These are phyloP conservation scores for Claviceps capensis DNA, from an alignment of 2,329 filamentous ascomycete species.

Conservation along the genomic window DNA sequence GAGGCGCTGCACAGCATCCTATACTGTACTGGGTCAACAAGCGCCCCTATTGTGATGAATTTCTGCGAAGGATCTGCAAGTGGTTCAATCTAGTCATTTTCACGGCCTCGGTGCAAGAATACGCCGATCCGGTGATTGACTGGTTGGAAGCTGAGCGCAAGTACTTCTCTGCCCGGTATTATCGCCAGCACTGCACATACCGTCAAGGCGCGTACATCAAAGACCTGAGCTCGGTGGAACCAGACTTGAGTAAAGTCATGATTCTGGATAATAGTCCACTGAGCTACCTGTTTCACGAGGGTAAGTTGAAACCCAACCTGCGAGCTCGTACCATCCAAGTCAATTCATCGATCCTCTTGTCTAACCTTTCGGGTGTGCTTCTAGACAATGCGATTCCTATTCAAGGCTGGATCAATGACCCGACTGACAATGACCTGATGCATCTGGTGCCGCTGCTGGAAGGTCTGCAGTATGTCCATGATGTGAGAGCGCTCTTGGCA, in stretches of 20 bases:
- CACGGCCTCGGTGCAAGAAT: conserved; percentile 95
- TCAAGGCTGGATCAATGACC: conserved; percentile 98
- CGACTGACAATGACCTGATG: conserved; percentile 88
- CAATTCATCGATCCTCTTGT: not conserved
- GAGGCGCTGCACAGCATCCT: conserved; percentile 65
- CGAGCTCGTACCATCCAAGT: no score
- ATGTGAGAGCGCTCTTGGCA: conserved; percentile 81
- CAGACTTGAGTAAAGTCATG: conserved; percentile 95
- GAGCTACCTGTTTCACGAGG: conserved; percentile 98
- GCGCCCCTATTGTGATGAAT: conserved; percentile 91
- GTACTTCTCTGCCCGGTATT: conserved; percentile 87
- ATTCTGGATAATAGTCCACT: conserved; percentile 97
- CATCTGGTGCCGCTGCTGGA: conserved; percentile 87
- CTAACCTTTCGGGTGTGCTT: conserved; percentile 1
- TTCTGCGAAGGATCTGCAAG: conserved; percentile 80
- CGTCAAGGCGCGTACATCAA: conserved; percentile 97
- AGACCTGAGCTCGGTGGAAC: conserved; percentile 88
- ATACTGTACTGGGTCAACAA: conserved; percentile 99
- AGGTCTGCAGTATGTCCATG: conserved; percentile 89
- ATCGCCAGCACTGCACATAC: conserved; percentile 93
- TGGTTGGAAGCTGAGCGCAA: conserved; percentile 96
- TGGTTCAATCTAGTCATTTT: conserved; percentile 98
- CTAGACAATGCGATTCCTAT: conserved; percentile 97
- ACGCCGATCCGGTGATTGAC: conserved; percentile 96
- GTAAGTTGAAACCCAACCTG: conserved; percentile 33